Conservation (phyloP, 2,329 filamentous ascomycete genomes). For the Aspergillus terreus region DNA sequence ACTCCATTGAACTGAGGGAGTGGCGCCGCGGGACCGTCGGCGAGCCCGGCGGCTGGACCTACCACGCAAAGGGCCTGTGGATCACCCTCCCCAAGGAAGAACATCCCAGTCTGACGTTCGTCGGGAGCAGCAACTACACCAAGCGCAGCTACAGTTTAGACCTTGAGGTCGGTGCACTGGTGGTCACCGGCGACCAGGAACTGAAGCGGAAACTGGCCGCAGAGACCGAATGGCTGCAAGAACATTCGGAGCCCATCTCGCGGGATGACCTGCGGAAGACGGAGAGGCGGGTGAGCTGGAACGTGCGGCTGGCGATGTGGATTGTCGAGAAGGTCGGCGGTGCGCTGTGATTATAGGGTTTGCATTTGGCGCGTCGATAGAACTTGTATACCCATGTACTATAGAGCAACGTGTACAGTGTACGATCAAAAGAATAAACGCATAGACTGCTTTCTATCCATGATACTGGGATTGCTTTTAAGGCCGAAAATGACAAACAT, state of each 20-base stretch:
- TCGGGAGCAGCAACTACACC: slow-evolving; percentile 95
- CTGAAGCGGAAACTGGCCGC: slow-evolving; percentile 70
- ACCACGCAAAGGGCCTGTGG: slow-evolving; percentile 97
- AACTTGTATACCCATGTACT: slow-evolving; percentile 14
- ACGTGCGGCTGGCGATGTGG: slow-evolving; percentile 90
- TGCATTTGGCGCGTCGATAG: slow-evolving; percentile 4
- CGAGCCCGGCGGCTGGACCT: slow-evolving; percentile 85
- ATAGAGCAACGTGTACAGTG: slow-evolving; percentile 4
- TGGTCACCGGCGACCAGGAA: slow-evolving; percentile 72
- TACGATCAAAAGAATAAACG: background rate
- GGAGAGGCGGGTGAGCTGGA: slow-evolving; percentile 79
- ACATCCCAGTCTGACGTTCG: slow-evolving; percentile 71
- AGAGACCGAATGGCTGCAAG: slow-evolving; percentile 76
- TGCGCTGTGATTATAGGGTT: slow-evolving; percentile 58
- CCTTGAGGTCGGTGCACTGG: slow-evolving; percentile 80
- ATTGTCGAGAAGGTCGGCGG: slow-evolving; percentile 82
- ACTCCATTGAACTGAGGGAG: slow-evolving; percentile 72
- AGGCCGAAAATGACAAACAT: background rate
- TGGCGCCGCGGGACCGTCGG: slow-evolving; percentile 82
- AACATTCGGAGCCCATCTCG: slow-evolving; percentile 65
- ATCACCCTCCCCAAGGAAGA: slow-evolving; percentile 60
- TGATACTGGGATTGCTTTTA: background rate
- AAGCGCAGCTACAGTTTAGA: slow-evolving; percentile 90
- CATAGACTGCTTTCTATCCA: too few relatives aligned
- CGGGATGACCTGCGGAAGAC: slow-evolving; percentile 74